phyloP scores from a whole-genome alignment of 257 asterid genomes.

The Avicennia marina region DNA sequence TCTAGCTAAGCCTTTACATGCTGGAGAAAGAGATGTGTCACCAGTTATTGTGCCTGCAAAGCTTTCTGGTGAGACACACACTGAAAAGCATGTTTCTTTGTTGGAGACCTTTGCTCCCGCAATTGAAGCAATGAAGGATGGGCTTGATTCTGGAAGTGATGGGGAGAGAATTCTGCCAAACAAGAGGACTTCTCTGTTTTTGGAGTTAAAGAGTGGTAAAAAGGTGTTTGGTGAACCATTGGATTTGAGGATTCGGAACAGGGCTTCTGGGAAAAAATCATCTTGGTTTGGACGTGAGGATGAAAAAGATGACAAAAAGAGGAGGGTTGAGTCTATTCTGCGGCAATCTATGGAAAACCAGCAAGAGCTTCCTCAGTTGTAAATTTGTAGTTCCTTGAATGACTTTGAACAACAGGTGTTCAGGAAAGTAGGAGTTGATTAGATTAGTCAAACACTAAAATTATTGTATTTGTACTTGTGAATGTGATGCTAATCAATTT shows the following conservation, averaged over 20 bases:
- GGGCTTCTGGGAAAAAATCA: slow-evolving; percentile 42
- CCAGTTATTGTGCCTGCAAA: slow-evolving; percentile 39
- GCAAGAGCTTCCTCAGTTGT: slow-evolving; percentile 84
- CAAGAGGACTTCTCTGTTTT: slow-evolving; percentile 57
- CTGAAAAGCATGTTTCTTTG: slow-evolving; percentile 47
- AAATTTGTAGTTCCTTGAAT: slow-evolving; percentile 51
- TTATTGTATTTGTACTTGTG: slow-evolving; percentile 51
- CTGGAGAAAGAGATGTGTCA: slow-evolving; percentile 45
- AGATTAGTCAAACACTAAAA: slow-evolving; percentile 56
- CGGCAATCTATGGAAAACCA: slow-evolving; percentile 71
- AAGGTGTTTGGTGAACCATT: slow-evolving; percentile 70
- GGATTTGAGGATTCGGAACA: slow-evolving; percentile 78
- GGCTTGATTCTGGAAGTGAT: slow-evolving; percentile 59
- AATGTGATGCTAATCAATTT: slow-evolving; percentile 50
- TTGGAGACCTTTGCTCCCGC: slow-evolving; percentile 93
- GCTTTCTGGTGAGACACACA: slow-evolving; percentile 22
- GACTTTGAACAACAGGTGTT: slow-evolving; percentile 36
- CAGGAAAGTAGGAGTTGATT: slow-evolving; percentile 43
- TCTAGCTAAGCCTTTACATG: slow-evolving; percentile 39
- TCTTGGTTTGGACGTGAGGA: slow-evolving; percentile 73
- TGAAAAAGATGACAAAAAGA: slow-evolving; percentile 85
- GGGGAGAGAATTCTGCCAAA: slow-evolving; percentile 44
- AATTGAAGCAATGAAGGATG: slow-evolving; percentile 88
- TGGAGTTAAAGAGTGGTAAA: slow-evolving; percentile 71
- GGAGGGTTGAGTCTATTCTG: slow-evolving; percentile 78